Base-by-base conservation (phyloP, 768 basidiomycete genomes). In the Mycena galericulata region DNA sequence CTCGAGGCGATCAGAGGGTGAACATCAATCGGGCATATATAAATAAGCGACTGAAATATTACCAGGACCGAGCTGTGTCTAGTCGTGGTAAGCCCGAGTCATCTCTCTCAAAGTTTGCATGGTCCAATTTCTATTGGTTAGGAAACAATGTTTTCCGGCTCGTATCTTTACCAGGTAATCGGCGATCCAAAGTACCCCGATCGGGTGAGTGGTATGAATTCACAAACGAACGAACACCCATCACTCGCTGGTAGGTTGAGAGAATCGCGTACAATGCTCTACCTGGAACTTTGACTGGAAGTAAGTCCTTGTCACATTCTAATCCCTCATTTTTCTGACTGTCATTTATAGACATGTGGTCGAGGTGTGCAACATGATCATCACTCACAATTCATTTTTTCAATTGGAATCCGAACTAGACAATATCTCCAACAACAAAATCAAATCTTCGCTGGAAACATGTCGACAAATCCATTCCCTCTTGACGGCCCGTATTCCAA, bases 111-210 rank as follows among this genome's bases (percentile, higher is more conserved):
- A 11, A 11, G 29, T 26, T 51, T 34, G 14, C 34, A 7, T 36
- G 34, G 34, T 14, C 34, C 34, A 14, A 36, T 36, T 14, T 7
- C 8, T 61, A 22, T 26, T n/a, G 50, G 43, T 1, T 57, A 87
- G 86, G 87, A 88, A 83, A 86, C 87, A 6, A 88, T 89, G 87
- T 88, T 87, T 75, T 87, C 87, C 15, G 87, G 86, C 18, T 87
- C 86, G 20, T 88, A 82, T 71, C 78, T 88, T 2, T 87, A 86
- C 67, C 88, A 88, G 77, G 80, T 88, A 24, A 87, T 85, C 14
- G 87, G 86, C 34, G 86, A 89, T 63, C 81, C 82, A 12, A 85
- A 87, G 67, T 86, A 83, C 65, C 79, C 83, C 20, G 87, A 87
- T 72, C 74, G 86, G 59, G 85, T 85, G 59, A 50, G 82, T 75